Evolutionary conservation across 164 flowering plant genomes (phyloP), one percentile per base, ranked within the genome.

Genomic region (Stephania cephalantha): DNA sequence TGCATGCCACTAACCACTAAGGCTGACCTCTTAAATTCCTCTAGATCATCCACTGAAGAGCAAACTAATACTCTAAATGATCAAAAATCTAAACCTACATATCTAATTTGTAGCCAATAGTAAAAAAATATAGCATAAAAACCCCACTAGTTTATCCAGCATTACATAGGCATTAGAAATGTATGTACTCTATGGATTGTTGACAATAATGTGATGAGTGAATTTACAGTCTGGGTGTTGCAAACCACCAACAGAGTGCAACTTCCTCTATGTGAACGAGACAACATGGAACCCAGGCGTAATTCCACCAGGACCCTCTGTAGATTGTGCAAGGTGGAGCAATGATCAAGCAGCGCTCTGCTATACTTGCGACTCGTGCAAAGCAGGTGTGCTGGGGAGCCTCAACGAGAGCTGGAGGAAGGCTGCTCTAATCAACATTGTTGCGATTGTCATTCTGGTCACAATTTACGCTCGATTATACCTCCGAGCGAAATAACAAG

Each of bases 361-460:
- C 83, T 95, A 90, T 65, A 13, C 55, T 10, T 95, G 98, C 55
- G 71, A 87, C 83, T 95, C 98, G 2, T 95, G 97, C 87, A 93
- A 86, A 72, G 98, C 98, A 6, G 97, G 97, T 5, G 95, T 93
- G 5, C 81, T 95, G 6, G 95, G 88, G 9, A 91, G 90, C 79
- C 83, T 95, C 15, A 90, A 81, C 88, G 87, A 86, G 85, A 90
- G 92, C 79, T 95, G 98, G 98, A 90, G 98, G 85, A 93, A 88
- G 82, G 98, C 89, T 12, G 88, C 97, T 0, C 84, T 90, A 30
- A 85, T 91, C 84, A 91, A 95, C 85, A 88, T 93, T n/a, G 85
- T 89, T 12, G 79, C 88, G 1, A 67, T 92, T 31, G 87, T 92
- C 78, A 77, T 92, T 65, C 85, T 94, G 5, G 94, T 90, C 1